A percentile compares a stretch with the other conserved stretches of the same genome.
phyloP scores from a whole-genome alignment of 148 eudicot species.

The Silene conica region DNA sequence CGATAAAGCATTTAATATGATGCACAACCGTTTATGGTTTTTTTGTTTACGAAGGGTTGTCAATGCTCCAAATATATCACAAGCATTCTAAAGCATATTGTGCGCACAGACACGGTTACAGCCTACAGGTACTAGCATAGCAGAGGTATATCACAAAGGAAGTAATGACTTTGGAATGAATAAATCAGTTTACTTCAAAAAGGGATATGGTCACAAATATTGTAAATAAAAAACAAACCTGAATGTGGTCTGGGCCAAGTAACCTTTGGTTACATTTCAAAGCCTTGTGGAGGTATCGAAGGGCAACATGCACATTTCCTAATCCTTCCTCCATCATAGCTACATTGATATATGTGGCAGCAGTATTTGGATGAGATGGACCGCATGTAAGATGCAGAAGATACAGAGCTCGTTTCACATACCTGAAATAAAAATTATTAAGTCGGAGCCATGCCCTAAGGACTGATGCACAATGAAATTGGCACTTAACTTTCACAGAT shows the following conservation, averaged over 20 bases:
- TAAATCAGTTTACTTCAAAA: not conserved
- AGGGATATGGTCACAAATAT: not conserved
- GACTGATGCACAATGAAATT: not conserved
- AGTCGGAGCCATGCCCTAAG: not conserved
- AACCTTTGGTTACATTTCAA: conserved; percentile 94
- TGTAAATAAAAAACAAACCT: conserved; percentile 44
- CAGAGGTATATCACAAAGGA: not conserved
- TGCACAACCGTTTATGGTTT: not conserved
- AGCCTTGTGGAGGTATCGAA: conserved; percentile 98
- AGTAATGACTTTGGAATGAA: not conserved
- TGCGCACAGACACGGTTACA: not conserved
- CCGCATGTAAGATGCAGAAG: conserved; percentile 97
- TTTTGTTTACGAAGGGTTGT: not conserved
- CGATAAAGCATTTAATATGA: not conserved
- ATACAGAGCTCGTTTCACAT: conserved; percentile 96
- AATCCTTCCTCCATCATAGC: conserved; percentile 99
- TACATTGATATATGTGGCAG: conserved; percentile 98
- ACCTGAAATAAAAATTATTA: conserved; percentile 41
- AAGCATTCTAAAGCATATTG: not conserved
- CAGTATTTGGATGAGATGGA: conserved; percentile 99
- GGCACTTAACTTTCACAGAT: not conserved
- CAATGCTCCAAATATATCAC: not conserved
- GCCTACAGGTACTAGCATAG: not conserved
- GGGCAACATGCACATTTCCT: conserved; percentile 98
- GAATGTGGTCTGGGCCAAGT: conserved; percentile 99